phyloP scores from a whole-genome alignment of 257 asterid species.

The Voacanga thouarsii region DNA sequence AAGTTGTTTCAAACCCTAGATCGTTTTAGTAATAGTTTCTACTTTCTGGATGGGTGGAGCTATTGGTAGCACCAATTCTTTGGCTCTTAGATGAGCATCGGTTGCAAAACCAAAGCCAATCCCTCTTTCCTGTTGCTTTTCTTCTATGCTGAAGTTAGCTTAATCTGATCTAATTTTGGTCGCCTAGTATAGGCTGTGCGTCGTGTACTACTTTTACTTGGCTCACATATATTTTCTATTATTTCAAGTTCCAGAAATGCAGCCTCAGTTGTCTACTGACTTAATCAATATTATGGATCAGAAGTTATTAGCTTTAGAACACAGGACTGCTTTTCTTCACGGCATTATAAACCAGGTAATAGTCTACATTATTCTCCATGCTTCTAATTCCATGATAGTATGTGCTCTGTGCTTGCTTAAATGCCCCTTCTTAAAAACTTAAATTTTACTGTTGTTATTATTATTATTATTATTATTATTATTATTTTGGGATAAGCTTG shows the following conservation, averaged over 20 bases:
- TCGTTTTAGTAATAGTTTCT: not conserved
- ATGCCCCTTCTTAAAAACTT: slow-evolving; percentile 14
- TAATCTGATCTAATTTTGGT: not conserved
- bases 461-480: too few relatives aligned
- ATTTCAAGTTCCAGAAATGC: slow-evolving; percentile 26
- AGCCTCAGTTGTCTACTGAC: slow-evolving; percentile 62
- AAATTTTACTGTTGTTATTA: too few relatives aligned
- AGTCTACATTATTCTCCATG: not conserved
- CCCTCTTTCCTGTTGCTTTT: not conserved
- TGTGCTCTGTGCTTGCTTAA: not conserved
- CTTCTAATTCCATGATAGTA: not conserved
- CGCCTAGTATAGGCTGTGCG: not conserved
- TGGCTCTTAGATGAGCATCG: not conserved
- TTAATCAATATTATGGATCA: slow-evolving; percentile 79
- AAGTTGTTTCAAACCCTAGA: not conserved
- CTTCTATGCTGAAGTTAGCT: not conserved
- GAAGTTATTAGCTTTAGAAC: slow-evolving; percentile 58
- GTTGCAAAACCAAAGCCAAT: not conserved
- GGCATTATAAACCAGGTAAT: slow-evolving; percentile 54
- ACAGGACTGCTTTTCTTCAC: slow-evolving; percentile 57
- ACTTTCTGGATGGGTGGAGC: not conserved
- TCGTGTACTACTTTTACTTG: not conserved
- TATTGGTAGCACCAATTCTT: not conserved
- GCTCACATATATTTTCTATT: not conserved
- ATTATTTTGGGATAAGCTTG: not conserved